Evolutionary conservation across 495 filamentous ascomycete genomes (phyloP), one percentile per base, ranked within the genome.

Genomic region (Penicillium verhagenii): DNA sequence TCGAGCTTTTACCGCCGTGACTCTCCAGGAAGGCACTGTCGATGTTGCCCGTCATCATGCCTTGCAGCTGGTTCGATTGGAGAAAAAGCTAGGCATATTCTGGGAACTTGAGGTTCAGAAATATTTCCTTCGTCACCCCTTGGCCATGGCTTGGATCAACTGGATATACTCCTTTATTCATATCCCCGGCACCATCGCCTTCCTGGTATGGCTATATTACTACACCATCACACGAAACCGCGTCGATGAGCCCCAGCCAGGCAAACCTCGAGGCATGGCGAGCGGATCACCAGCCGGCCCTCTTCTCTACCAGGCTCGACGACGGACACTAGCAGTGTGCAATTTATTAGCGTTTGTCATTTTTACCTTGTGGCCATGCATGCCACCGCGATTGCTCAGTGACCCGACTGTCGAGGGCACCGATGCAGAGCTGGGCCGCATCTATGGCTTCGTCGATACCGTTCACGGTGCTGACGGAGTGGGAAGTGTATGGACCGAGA

Each of bases 91-190:
- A 14, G 75, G 78, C 2, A 73, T 86, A 9, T 86, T 84, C 55
- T 83, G 77, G 72, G 83, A 85, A 54, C 60, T 74, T 29, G 53
- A 59, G 24, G 75, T 86, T 21, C 84, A 87, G 65, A 57, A 65
- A 20, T 80, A 73, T 68, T 85, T 86, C 56, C 70, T 85, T 38
- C 44, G 59, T 19, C 72, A 73, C 46, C 54, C 70, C 14, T 45
- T 59, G n/a, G 52, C 71, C 16, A 79, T 81, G 78, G 68, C 48
- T 13, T 76, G 69, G 70, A 74, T 73, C 58, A 91, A 92, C 60
- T 77, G 83, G 63, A 80, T 82, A 13, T 91, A 91, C 64, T 89
- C 86, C 1, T 90, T 90, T 60, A 89, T 92, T 58, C 88, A 92
- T 67, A 91, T 92, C 51, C 89, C 88, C 0, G 88, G 87, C 13